Conservation (phyloP, 371 early-diverging fungal genomes). For the Apophysomyces elegans region DNA sequence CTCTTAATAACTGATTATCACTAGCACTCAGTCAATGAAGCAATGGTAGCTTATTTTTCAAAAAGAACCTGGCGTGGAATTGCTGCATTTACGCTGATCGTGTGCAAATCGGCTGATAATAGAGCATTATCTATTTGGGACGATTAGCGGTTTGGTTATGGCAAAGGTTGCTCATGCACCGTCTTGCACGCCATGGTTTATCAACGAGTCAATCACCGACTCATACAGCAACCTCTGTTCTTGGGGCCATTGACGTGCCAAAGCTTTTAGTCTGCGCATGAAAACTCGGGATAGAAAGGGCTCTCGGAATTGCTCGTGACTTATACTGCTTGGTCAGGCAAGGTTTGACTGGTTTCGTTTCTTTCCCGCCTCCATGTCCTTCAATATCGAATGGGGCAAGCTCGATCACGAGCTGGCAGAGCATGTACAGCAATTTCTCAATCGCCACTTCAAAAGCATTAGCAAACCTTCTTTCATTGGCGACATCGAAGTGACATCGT, state of each 20-base stretch:
- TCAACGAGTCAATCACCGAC: background rate
- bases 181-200: background rate
- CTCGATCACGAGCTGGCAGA: slow-evolving; percentile 78
- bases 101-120: background rate
- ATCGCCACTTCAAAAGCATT: slow-evolving; percentile 76
- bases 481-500: slow-evolving; percentile 74
- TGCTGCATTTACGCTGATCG: background rate
- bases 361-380: slow-evolving; percentile 66
- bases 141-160: slow-evolving; percentile 20
- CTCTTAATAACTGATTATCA: background rate
- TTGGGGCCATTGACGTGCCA: background rate
- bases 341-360: background rate
- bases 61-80: background rate
- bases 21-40: background rate
- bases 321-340: background rate
- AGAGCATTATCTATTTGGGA: background rate
- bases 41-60: background rate
- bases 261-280: slow-evolving; percentile 2
- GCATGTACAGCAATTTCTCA: slow-evolving; percentile 77
- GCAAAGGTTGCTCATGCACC: background rate
- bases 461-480: slow-evolving; percentile 85
- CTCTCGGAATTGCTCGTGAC: background rate
- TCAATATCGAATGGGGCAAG: slow-evolving; percentile 85
- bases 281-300: background rate
- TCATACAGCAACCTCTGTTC: background rate